Evolutionary conservation across 1,284 basidiomycete species (phyloP), one percentile per base, ranked within the genome.

Genomic region (Fomitopsis palustris): DNA sequence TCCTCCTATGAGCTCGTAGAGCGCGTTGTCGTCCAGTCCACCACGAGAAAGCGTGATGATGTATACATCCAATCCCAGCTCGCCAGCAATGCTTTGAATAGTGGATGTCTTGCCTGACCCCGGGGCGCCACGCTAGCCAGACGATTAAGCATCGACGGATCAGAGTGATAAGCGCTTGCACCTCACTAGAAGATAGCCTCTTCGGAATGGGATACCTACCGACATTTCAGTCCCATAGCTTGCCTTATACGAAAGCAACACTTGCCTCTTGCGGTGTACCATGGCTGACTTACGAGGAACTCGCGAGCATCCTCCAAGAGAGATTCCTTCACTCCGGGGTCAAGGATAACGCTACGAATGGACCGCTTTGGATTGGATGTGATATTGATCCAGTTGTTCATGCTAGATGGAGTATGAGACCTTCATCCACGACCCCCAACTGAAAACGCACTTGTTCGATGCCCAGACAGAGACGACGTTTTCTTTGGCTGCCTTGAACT

Each of bases 101-200:
- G 88, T 77, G 27, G 86, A 88, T 0, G 88, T 88, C 68, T 92
- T 92, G 1, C 91, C 91, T 19, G 85, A 83, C 14, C 90, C 90
- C 23, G 90, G 87, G 3, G 82, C 84, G 35, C 90, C 90, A 66
- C 89, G 81, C 81, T 84, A 64, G 23, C 52, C 39, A 54, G 6
- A 58, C 55, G 33, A 54, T 7, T 64, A 27, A 33, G 23, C 9
- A n/a, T 21, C 16, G 51, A 35, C 9, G 8, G n/a, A 38, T 31
- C 39, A 5, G 35, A 10, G 3, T n/a, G 39, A 37, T 5, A 12
- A 3, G n/a, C n/a, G 27, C 17, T 21, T n/a, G 29, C 4, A 29
- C 63, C 78, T 62, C 59, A 85, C 84, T 43, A 89, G 76, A 31
- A 90, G 79, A 70, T 90, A 90, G 5, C 88, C 88, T 6, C 89